A percentile compares a stretch with the other conserved stretches of the same genome.
Evolutionary conservation across 306 rosid genomes (phyloP).

Genomic region (Hylodesmum podocarpum): DNA sequence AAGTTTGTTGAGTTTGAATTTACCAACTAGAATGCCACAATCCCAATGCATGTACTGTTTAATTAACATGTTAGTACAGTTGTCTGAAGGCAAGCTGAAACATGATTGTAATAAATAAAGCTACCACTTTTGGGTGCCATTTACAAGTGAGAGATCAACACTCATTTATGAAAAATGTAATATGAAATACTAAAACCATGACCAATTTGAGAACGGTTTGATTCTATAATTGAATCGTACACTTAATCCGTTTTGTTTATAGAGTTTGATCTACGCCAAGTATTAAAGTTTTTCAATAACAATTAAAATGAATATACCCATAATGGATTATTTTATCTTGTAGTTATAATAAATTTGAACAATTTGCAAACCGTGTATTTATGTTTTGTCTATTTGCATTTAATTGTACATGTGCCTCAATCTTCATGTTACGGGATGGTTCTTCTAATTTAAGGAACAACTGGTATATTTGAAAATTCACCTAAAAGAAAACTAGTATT

Average conservation of each 20-base stretch:
- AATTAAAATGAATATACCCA: background rate
- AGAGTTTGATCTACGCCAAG: background rate
- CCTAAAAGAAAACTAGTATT: background rate
- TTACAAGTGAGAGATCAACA: background rate
- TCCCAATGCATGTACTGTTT: slow-evolving; percentile 29
- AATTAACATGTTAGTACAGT: slow-evolving; percentile 40
- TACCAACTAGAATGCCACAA: background rate
- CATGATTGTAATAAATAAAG: background rate
- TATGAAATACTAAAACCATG: background rate
- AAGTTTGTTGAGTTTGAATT: slow-evolving; percentile 1
- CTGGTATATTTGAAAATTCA: slow-evolving; percentile 4
- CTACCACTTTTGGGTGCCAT: background rate
- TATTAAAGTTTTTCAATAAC: background rate
- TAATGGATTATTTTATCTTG: background rate
- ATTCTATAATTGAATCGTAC: background rate
- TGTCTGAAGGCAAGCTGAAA: slow-evolving; percentile 18
- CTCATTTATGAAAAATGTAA: background rate
- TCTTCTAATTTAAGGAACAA: slow-evolving; percentile 7
- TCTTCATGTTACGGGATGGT: slow-evolving; percentile 20
- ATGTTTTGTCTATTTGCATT: slow-evolving; percentile 33
- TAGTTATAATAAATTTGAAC: background rate
- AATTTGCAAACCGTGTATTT: slow-evolving; percentile 3
- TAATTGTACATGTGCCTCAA: slow-evolving; percentile 41
- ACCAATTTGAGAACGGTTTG: slow-evolving; percentile 1
- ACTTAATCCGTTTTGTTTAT: background rate